Conservation (phyloP, 345 rosid species). For the Psidium friedrichsthalianum region DNA sequence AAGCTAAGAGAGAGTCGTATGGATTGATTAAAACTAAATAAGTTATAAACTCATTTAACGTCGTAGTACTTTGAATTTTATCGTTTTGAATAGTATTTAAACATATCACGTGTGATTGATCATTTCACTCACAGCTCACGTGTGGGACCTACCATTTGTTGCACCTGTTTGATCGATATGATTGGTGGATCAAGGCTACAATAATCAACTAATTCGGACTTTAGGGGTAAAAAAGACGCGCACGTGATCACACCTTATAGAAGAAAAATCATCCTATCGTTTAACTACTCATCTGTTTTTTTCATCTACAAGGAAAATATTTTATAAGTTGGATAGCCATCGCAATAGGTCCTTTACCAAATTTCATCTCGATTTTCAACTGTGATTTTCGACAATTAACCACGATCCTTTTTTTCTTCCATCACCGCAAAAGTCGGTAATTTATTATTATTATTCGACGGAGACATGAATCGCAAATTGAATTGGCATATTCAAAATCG, state of each 20-base stretch:
- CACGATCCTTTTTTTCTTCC: background rate
- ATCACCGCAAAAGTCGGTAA: background rate
- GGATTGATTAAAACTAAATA: no score
- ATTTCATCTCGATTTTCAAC: background rate
- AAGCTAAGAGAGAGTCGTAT: no score
- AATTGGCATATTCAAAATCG: background rate
- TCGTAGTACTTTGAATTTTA: no score
- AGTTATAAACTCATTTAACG: no score
- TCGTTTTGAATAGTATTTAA: background rate
- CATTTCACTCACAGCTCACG: background rate
- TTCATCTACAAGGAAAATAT: no score
- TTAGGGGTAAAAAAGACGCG: no score
- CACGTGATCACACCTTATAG: background rate
- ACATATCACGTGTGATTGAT: rapidly evolving
- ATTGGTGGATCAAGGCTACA: background rate
- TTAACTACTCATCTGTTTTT: background rate
- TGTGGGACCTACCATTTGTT: background rate
- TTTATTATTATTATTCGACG: background rate
- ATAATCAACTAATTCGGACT: background rate
- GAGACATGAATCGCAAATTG: background rate
- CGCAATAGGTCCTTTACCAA: background rate
- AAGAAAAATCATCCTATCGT: background rate
- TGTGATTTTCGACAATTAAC: background rate
- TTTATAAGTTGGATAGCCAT: no score
- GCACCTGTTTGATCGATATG: no score